These are phyloP conservation scores for Lactifluus piperatus DNA, from an alignment of 768 basidiomycete species.

Conservation along the genomic window DNA sequence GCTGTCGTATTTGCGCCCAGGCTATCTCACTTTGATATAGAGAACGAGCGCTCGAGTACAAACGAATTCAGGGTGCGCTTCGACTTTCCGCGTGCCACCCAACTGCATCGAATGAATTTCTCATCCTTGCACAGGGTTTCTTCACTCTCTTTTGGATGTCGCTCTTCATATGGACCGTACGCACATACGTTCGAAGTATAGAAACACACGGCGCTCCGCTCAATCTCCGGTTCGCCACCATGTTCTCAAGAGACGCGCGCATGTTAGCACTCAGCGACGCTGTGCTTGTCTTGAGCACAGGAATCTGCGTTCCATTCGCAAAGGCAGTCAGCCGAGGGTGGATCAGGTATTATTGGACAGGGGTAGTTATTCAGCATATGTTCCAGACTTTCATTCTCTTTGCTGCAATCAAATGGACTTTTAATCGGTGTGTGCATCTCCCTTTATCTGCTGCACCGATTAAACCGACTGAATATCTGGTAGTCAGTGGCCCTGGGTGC, in stretches of 20 bases:
- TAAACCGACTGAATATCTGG: background rate
- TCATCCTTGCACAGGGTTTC: conserved; percentile 56
- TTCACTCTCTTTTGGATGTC: conserved; percentile 93
- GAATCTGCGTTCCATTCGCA: conserved; percentile 76
- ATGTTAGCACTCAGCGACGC: conserved; percentile 79
- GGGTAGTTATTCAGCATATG: conserved; percentile 69
- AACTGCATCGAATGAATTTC: background rate
- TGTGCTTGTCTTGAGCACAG: conserved; percentile 68
- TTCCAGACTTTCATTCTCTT: conserved; percentile 70
- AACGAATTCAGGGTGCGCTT: conserved; percentile 74
- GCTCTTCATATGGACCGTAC: conserved; percentile 71
- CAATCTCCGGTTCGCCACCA: conserved; percentile 69
- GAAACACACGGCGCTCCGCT: conserved; percentile 73
- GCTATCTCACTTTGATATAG: conserved; percentile 75
- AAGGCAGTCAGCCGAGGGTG: conserved; percentile 67
- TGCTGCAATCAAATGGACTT: conserved; percentile 80
- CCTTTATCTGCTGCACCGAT: background rate
- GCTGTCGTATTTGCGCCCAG: conserved; percentile 82
- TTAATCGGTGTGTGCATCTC: conserved; percentile 50
- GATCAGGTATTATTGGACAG: conserved; percentile 74
- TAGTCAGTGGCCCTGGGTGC: conserved; percentile 97
- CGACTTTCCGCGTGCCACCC: background rate
- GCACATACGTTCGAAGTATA: conserved; percentile 69
- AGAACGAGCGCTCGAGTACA: conserved; percentile 58
- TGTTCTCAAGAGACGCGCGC: conserved; percentile 81